Base-by-base conservation (phyloP, 2,329 filamentous ascomycete species). In the Alternaria novae-zelandiae region DNA sequence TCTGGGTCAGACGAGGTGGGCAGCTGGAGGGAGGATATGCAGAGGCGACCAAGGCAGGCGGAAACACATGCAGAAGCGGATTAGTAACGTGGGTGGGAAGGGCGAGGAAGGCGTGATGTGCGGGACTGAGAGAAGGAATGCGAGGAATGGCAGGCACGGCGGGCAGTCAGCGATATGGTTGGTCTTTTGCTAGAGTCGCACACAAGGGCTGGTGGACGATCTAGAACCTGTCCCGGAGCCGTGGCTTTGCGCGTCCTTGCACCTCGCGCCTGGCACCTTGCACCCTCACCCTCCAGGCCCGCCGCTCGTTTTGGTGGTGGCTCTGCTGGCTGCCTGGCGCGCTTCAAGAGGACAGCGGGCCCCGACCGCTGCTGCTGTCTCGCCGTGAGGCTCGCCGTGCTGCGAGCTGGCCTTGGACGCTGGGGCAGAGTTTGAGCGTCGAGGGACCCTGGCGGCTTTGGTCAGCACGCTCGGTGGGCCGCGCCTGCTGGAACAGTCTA, bases 161-260 rank as follows among this genome's bases (percentile, higher is more conserved):
- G 45, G 55, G 63, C 64, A 54, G 63, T 59, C 64, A 58, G 68
- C 71, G 67, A 66, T 71, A 60, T 74, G 74, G 73, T 74, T 74
- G 71, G 71, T 68, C 63, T 70, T 65, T 58, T 67, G 71, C 65
- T 54, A 67, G 55, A 68, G 70, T 70, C 64, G 71, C 61, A 71
- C 69, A 71, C 67, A 70, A 72, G 70, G 65, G 67, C 67, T 69
- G 67, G 69, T 63, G 59, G 69, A 57, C 66, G 68, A 76, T 78
- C 75, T 77, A 77, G 74, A 77, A 77, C 75, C 63, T 64, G 66
- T 64, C 57, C 68, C 71, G 69, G 67, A 65, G 67, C 61, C 59
- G 70, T 70, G 70, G 65, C 70, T 70, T 62, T 70, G 72, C 72
- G 68, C 63, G 65, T 63, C 64, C 65, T 66, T 57, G 59, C 51